These are phyloP conservation scores for Fraxinus sp. DNA, from an alignment of 305 asterid genomes.

Conservation along the genomic window DNA sequence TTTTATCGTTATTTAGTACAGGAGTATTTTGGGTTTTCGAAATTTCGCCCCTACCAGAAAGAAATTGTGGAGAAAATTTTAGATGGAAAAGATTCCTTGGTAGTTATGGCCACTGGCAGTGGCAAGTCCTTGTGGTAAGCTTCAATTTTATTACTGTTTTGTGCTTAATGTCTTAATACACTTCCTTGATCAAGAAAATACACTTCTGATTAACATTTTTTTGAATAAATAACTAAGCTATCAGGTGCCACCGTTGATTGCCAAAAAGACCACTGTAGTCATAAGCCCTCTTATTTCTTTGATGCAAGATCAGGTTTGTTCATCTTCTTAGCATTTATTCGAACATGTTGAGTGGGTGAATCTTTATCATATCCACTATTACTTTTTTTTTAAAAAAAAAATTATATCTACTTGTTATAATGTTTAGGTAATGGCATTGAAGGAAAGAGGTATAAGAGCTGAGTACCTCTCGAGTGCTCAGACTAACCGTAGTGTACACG, in stretches of 20 bases:
- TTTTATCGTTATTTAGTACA: conserved; percentile 28
- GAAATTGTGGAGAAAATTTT: conserved; percentile 66
- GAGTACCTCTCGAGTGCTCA: conserved; percentile 91
- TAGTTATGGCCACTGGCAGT: conserved; percentile 94
- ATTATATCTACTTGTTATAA: conserved; percentile 15
- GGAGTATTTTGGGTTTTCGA: conserved; percentile 81
- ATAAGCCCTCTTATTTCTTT: conserved; percentile 90
- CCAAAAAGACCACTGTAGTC: conserved; percentile 72
- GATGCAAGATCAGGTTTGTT: conserved; percentile 91
- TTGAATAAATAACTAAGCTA: conserved; percentile 51
- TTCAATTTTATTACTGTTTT: conserved; percentile 14
- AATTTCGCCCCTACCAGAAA: conserved; percentile 85
- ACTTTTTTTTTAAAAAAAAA: not conserved
- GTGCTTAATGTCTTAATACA: not conserved
- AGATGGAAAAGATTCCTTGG: conserved; percentile 73
- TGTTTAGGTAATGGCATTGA: conserved; percentile 82
- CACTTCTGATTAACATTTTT: not conserved
- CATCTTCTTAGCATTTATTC: conserved; percentile 5
- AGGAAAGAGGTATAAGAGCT: conserved; percentile 76
- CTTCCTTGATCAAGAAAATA: not conserved
- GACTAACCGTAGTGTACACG: conserved; percentile 50
- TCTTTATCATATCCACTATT: not conserved
- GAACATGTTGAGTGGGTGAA: not conserved
- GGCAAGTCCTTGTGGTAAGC: conserved; percentile 88
- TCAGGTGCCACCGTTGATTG: conserved; percentile 83